phyloP scores from a whole-genome alignment of 2,329 filamentous ascomycete species.

The Neofusicoccum sp. region DNA sequence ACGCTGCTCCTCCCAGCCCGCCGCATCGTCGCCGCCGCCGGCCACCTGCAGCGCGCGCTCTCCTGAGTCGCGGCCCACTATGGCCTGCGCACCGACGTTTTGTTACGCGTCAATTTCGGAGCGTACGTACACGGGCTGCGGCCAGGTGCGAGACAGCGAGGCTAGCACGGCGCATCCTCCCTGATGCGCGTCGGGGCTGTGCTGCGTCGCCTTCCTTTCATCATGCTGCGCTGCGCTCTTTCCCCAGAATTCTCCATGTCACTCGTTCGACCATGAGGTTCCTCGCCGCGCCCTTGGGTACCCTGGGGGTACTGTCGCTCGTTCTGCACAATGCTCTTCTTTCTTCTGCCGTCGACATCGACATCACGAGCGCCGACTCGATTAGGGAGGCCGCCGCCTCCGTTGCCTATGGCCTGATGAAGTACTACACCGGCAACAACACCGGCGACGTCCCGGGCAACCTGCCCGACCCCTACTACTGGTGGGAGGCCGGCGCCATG shows the following conservation, averaged over 20 bases:
- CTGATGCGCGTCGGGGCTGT: constrained; percentile 13
- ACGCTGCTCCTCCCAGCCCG: not conserved
- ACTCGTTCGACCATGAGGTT: constrained; percentile 22
- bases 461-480: constrained; percentile 33
- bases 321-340: constrained; percentile 13
- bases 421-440: constrained; percentile 63
- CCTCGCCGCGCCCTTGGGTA: constrained; percentile 6
- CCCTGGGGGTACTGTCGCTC: constrained; percentile 22
- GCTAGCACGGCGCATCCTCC: constrained; percentile 6
- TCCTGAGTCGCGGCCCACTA: constrained; percentile 20
- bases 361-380: constrained; percentile 18
- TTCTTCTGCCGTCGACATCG: constrained; percentile 17
- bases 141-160: not conserved
- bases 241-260: constrained; percentile 19
- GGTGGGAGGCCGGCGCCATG: constrained; percentile 30
- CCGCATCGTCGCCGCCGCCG: not conserved
- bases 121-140: constrained; percentile 3
- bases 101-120: constrained; percentile 24
- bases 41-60: not conserved
- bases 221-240: constrained; percentile 14
- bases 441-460: constrained; percentile 59
- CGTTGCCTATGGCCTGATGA: constrained; percentile 48
- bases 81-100: constrained; percentile 18
- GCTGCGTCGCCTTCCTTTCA: constrained; percentile 9
- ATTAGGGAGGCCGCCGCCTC: constrained; percentile 50